Evolutionary conservation across 1,139 yeast genomes (phyloP).

Genomic region (Magnusiomyces suaveolens): DNA sequence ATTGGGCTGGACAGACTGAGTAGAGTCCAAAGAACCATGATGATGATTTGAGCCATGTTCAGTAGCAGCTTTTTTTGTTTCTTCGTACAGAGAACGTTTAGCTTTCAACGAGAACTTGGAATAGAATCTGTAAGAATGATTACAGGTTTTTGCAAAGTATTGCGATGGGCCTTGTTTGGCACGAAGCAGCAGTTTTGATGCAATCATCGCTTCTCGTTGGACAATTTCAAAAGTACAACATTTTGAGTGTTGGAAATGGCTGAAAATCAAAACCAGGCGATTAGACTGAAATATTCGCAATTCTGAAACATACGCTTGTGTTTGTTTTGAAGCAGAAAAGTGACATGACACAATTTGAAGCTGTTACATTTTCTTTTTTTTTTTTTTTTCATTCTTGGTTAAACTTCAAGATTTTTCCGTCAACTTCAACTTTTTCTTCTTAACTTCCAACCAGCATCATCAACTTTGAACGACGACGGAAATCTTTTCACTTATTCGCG

Average conservation of each 20-base stretch:
- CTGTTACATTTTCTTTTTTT: not conserved
- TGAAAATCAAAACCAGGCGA: not conserved
- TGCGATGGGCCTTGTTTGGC: not conserved
- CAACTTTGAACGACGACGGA: not conserved
- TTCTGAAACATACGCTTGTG: not conserved
- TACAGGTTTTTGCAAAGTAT: not conserved
- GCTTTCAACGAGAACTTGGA: conserved; percentile 3
- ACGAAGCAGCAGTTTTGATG: not conserved
- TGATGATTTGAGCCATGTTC: conserved; percentile 6
- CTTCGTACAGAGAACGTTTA: conserved; percentile 1
- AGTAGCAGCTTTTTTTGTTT: not conserved
- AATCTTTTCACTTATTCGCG: no score
- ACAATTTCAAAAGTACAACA: no score
- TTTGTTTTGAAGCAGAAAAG: no score
- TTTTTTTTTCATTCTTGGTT: no score
- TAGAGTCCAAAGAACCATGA: conserved; percentile 1
- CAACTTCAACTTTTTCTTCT: not conserved
- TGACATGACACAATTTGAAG: not conserved
- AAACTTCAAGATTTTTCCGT: no score
- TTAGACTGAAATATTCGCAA: not conserved
- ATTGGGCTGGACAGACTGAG: conserved; percentile 33
- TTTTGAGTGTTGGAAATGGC: not conserved
- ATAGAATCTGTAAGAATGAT: not conserved
- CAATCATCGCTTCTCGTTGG: not conserved
- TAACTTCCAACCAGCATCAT: not conserved